Evolutionary conservation across 148 eudicot species (phyloP).

Genomic region (Camellia sinensis): DNA sequence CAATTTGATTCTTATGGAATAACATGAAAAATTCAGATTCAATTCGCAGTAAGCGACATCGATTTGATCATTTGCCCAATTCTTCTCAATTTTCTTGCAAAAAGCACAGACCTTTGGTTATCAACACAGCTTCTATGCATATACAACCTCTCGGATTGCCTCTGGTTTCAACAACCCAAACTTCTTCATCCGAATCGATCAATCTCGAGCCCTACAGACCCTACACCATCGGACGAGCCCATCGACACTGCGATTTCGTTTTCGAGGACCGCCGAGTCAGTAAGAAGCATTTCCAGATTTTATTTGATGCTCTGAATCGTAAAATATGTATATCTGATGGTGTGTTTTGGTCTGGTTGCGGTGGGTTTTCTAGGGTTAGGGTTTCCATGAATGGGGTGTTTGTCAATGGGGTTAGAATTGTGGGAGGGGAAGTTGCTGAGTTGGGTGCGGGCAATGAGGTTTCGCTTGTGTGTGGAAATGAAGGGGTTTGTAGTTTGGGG

Average conservation of each 20-base stretch:
- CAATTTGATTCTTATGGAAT: constrained; percentile 6
- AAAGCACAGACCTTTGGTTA: constrained; percentile 11
- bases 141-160: constrained; percentile 28
- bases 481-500: constrained; percentile 33
- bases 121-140: constrained; percentile 17
- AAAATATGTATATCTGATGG: constrained; percentile 66
- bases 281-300: constrained; percentile 63
- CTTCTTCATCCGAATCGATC: constrained; percentile 21
- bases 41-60: constrained; percentile 22
- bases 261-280: constrained; percentile 63
- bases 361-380: constrained; percentile 36
- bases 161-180: constrained; percentile 26
- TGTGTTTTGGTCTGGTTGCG: constrained; percentile 20
- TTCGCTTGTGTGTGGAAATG: constrained; percentile 48
- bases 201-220: constrained; percentile 39
- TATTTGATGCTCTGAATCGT: constrained; percentile 46
- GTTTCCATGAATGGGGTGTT: constrained; percentile 71
- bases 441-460: constrained; percentile 69
- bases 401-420: constrained; percentile 66
- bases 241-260: constrained; percentile 36
- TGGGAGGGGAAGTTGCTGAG: constrained; percentile 43
- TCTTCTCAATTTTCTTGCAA: constrained; percentile 15
- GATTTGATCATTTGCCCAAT: constrained; percentile 11
- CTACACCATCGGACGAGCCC: constrained; percentile 63
- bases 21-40: constrained; percentile 21